Conservation (phyloP, 257 asterid species). For the Solanum pennellii region DNA sequence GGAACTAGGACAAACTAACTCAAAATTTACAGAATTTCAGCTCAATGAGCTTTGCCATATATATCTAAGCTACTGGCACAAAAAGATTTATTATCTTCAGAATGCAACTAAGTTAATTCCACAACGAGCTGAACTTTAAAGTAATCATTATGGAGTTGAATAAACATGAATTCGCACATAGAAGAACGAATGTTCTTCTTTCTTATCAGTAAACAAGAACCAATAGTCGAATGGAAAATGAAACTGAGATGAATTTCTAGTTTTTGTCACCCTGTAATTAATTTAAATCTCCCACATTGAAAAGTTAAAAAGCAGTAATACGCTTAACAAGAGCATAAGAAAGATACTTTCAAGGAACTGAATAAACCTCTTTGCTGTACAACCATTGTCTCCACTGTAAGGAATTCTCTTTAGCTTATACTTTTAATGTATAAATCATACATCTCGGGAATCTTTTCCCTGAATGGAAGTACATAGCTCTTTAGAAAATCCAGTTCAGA, state of each 20-base stretch:
- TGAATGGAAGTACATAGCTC: not conserved
- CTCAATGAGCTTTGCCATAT: not conserved
- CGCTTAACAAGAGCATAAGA: not conserved
- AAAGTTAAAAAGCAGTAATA: not conserved
- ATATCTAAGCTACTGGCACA: not conserved
- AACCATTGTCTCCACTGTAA: not conserved
- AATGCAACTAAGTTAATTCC: not conserved
- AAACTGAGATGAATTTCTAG: not conserved
- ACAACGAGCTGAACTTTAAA: not conserved
- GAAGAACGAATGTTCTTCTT: not conserved
- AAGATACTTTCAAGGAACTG: not conserved
- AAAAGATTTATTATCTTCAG: not conserved
- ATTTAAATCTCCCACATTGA: not conserved
- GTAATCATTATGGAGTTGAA: constrained; percentile 7
- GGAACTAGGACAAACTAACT: not conserved
- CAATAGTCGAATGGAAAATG: not conserved
- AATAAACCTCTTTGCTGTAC: not conserved
- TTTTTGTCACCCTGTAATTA: not conserved
- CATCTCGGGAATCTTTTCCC: not conserved
- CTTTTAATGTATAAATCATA: not conserved
- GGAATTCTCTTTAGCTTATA: not conserved
- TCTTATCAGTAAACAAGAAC: not conserved
- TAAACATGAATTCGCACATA: not conserved
- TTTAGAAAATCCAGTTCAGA: not conserved
- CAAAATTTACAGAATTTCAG: not conserved